These are phyloP conservation scores for Pseudonectria buxi DNA, from an alignment of 2,329 filamentous ascomycete species.

Conservation along the genomic window DNA sequence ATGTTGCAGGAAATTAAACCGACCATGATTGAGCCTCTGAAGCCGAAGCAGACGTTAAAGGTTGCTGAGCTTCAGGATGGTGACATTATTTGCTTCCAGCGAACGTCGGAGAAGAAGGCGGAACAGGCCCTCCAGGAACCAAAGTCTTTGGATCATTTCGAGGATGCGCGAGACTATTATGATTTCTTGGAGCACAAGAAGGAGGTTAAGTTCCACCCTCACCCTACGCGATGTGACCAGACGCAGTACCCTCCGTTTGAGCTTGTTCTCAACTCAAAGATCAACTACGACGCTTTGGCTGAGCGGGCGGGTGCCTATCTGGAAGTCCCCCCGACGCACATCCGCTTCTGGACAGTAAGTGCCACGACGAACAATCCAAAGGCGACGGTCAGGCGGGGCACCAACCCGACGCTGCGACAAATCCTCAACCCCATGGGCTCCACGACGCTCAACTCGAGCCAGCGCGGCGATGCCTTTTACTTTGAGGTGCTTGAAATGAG, in stretches of 20 bases:
- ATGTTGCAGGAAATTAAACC: conserved; percentile 77
- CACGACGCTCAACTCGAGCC: conserved; percentile 61
- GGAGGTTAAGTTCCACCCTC: conserved; percentile 69
- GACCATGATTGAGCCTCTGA: conserved; percentile 92
- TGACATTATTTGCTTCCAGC: conserved; percentile 93
- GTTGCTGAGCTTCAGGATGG: conserved; percentile 94
- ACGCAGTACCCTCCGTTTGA: conserved; percentile 61
- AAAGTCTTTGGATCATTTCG: conserved; percentile 42
- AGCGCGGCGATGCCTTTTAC: conserved; percentile 72
- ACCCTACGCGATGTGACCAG: conserved; percentile 48
- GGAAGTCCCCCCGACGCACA: conserved; percentile 71
- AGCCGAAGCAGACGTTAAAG: conserved; percentile 81
- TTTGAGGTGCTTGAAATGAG: conserved; percentile 95
- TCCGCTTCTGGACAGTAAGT: conserved; percentile 88
- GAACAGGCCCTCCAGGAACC: conserved; percentile 12
- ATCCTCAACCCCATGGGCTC: conserved; percentile 70
- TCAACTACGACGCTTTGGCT: conserved; percentile 80
- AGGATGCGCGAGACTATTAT: conserved; percentile 81
- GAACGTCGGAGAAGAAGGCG: conserved; percentile 44
- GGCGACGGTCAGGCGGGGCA: conserved; percentile 64
- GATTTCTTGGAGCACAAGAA: conserved; percentile 86
- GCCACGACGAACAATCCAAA: conserved; percentile 71
- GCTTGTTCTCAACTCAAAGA: conserved; percentile 76
- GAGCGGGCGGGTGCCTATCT: conserved; percentile 76
- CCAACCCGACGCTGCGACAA: conserved; percentile 63